Base-by-base conservation (phyloP, 495 filamentous ascomycete genomes). In the Sabuloglossum arenarium region DNA sequence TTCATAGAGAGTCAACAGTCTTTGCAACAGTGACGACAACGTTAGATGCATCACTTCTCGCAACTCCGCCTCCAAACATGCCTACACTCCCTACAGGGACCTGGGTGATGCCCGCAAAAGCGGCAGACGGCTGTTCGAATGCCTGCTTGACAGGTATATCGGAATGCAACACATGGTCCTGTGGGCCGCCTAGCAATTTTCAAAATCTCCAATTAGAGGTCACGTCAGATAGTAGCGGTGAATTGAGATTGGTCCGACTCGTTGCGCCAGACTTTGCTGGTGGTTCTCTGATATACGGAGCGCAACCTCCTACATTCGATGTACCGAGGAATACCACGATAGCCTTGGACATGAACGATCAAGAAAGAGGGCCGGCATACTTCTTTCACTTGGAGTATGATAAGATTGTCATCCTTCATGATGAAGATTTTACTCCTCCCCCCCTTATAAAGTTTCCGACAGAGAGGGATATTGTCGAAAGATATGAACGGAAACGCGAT, bases 401-500 rank as follows among this genome's bases (percentile, higher is more conserved):
- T 69, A 96, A 96, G 66, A 67, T 86, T 16, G 81, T 94, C n/a
- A 75, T 95, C 30, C 60, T 94, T 1, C 75, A 72, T 0, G 75
- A 84, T 55, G 65, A 70, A 1, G 70, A 74, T 30, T 67, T 82
- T 53, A 55, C 61, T 52, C 46, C 59, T 25, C 4, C 54, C 42
- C 28, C 59, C 53, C 16, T 11, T 27, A 31, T 3, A 4, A 16
- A 43, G 39, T 6, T 2, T 39, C 6, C 14, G 2, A 21, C 49
- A 31, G 43, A 62, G 53, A 54, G 39, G 59, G 42, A 34, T 60
- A 31, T 63, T 6, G 53, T 58, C 30, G 60, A 61, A 16, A 55
- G 21, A 39, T 6, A 56, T 3, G 65, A 68, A 47, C 47, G 28
- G 28, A 21, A 12, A 39, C 3, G 21, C 19, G 3, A 19, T 14